Evolutionary conservation across 495 filamentous ascomycete genomes (phyloP).

Genomic region (Sabuloglossum arenarium): DNA sequence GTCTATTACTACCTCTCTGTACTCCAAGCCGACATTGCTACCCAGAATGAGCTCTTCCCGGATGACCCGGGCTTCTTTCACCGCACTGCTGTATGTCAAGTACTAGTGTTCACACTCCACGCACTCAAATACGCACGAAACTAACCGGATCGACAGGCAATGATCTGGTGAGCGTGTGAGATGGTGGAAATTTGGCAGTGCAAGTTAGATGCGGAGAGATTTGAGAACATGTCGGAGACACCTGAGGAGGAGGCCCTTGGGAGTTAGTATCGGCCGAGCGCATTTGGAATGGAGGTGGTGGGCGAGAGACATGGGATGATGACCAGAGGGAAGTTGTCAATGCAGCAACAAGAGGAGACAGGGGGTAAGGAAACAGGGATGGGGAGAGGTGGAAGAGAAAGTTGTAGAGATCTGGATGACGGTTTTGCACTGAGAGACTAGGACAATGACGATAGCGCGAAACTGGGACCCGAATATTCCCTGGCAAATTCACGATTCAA

Average conservation of each 20-base stretch:
- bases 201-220: too few relatives aligned
- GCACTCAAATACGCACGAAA: conserved; percentile 2
- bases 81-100: conserved; percentile 24
- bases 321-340: conserved; percentile 19
- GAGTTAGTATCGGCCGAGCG: too few relatives aligned
- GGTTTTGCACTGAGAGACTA: neutral
- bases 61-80: conserved; percentile 8
- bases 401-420: neutral
- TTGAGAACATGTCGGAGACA: too few relatives aligned
- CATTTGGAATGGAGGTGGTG: conserved; percentile 11
- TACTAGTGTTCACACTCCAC: conserved; percentile 26
- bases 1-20: conserved; percentile 21
- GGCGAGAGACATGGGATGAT: conserved; percentile 18
- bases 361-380: neutral
- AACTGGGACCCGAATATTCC: neutral
- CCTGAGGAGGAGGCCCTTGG: too few relatives aligned
- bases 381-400: neutral
- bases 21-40: conserved; percentile 18
- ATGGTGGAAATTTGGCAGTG: too few relatives aligned
- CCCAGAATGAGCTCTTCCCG: conserved; percentile 4
- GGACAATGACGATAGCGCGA: neutral
- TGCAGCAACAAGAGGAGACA: conserved; percentile 12
- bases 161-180: too few relatives aligned
- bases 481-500: neutral
- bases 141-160: conserved; percentile 16